Base-by-base conservation (phyloP, 257 asterid genomes). In the Solanum etuberosum region DNA sequence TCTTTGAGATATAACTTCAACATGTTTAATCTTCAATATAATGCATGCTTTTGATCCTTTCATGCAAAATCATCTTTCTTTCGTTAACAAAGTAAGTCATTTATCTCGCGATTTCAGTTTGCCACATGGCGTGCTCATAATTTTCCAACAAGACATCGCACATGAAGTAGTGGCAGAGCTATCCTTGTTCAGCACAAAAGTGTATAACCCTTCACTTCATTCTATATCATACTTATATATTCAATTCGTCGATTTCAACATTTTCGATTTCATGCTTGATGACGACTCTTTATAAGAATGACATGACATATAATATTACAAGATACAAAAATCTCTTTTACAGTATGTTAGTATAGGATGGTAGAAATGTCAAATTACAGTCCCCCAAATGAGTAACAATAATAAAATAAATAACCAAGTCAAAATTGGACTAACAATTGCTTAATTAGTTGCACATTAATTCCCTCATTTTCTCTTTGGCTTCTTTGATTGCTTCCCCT, bases 401-500 rank as follows among this genome's bases (percentile, higher is more conserved):
- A 38, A 13, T 38, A n/a, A 76, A 73, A 73, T 12, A 10, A 21
- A 73, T 35, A 73, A 35, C 5, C 12, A 48, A 48, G 68, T 81
- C 70, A 81, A 81, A 81, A 81, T 48, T 81, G 68, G 68, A 31
- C 21, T 31, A 48, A 48, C 27, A 29, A 68, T 31, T 29, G 43
- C 43, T 80, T 27, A 46, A 70, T 70, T 7, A 68, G 76, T 70
- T 16, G 9, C 40, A 31, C 77, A 80, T 16, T 80, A 46, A 80
- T 82, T 16, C n/a, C n/a, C 35, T 91, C 91, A 94, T 72, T 90
- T 51, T 77, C 92, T 92, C 92, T 80, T 90, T 7, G 87, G 54
- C 85, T 87, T 91, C 91, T 92, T 93, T 11, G 85, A 90, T 42
- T 90, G 89, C 89, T 88, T 92, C 37, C 94, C 96, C 43, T 93